Evolutionary conservation across 2,329 filamentous ascomycete genomes (phyloP).

Genomic region (Fusarium concolor): DNA sequence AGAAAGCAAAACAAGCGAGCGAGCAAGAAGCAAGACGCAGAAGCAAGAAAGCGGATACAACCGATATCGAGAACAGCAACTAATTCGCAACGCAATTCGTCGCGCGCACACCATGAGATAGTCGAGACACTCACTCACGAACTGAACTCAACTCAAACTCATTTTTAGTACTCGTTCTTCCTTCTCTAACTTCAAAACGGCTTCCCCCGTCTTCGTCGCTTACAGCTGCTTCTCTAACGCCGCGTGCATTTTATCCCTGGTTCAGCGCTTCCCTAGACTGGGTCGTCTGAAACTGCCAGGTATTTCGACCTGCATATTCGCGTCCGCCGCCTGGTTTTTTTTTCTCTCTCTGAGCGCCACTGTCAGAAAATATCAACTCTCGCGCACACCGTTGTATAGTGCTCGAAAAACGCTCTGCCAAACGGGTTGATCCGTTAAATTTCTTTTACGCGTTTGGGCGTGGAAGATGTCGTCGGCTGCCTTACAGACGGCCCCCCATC

Average conservation of each 20-base stretch:
- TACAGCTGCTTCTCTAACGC: slow-evolving; percentile 28
- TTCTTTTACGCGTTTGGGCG: slow-evolving; percentile 42
- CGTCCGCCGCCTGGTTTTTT: slow-evolving; percentile 40
- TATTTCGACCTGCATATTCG: slow-evolving; percentile 48
- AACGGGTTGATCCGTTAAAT: slow-evolving; percentile 20
- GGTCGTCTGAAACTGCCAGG: slow-evolving; percentile 46
- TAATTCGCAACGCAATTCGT: slow-evolving; percentile 49
- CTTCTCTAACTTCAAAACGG: slow-evolving; percentile 36
- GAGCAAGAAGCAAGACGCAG: slow-evolving; percentile 33
- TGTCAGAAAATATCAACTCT: slow-evolving; percentile 27
- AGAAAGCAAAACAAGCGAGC: slow-evolving; percentile 17
- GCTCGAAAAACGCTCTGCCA: slow-evolving; percentile 9
- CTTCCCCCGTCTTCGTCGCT: slow-evolving; percentile 32
- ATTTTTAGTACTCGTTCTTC: slow-evolving; percentile 47
- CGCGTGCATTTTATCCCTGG: slow-evolving; percentile 39
- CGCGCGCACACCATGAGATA: slow-evolving; percentile 59
- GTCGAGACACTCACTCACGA: slow-evolving; percentile 48
- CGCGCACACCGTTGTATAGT: slow-evolving; percentile 24
- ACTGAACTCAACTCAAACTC: neutral
- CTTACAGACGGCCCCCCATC: slow-evolving; percentile 70
- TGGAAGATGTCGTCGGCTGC: slow-evolving; percentile 65
- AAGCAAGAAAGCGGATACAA: slow-evolving; percentile 39
- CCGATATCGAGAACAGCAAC: slow-evolving; percentile 46
- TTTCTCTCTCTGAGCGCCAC: slow-evolving; percentile 28
- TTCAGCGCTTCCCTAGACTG: slow-evolving; percentile 37